These are phyloP conservation scores for Aspergillus incahuasiensis DNA, from an alignment of 495 filamentous ascomycete genomes.

Conservation along the genomic window DNA sequence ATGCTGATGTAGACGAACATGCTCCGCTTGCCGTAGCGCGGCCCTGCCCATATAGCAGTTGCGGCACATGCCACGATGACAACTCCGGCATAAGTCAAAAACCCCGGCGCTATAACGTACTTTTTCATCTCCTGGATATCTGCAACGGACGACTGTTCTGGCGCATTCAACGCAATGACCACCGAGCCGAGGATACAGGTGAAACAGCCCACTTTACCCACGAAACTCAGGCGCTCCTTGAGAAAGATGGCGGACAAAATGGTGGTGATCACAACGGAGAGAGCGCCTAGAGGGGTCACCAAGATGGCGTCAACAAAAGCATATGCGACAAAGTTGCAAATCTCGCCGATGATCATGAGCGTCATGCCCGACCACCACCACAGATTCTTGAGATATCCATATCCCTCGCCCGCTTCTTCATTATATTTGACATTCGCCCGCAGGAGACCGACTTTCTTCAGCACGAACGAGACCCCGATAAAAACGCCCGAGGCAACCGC, in stretches of 20 bases:
- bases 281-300: slow-evolving; percentile 90
- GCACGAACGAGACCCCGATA: slow-evolving; percentile 90
- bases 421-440: slow-evolving; percentile 95
- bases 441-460: slow-evolving; percentile 89
- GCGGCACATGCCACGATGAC: slow-evolving; percentile 68
- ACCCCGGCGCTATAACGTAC: slow-evolving; percentile 83
- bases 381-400: slow-evolving; percentile 93
- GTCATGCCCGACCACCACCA: slow-evolving; percentile 98
- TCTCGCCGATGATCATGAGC: slow-evolving; percentile 93
- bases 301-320: slow-evolving; percentile 96
- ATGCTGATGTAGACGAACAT: slow-evolving; percentile 97
- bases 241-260: slow-evolving; percentile 93
- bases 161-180: slow-evolving; percentile 92
- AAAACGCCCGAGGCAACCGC: slow-evolving; percentile 88
- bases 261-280: slow-evolving; percentile 91
- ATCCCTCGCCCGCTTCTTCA: slow-evolving; percentile 93
- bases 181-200: slow-evolving; percentile 90
- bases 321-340: slow-evolving; percentile 97
- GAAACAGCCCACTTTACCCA: slow-evolving; percentile 94
- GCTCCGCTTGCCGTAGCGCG: slow-evolving; percentile 89
- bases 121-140: slow-evolving; percentile 91
- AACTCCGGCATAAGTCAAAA: slow-evolving; percentile 79
- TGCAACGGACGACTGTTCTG: slow-evolving; percentile 73
- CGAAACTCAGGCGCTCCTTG: slow-evolving; percentile 90
- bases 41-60: slow-evolving; percentile 77